Evolutionary conservation across 2,329 filamentous ascomycete species (phyloP).

Genomic region (Capronia americana): DNA sequence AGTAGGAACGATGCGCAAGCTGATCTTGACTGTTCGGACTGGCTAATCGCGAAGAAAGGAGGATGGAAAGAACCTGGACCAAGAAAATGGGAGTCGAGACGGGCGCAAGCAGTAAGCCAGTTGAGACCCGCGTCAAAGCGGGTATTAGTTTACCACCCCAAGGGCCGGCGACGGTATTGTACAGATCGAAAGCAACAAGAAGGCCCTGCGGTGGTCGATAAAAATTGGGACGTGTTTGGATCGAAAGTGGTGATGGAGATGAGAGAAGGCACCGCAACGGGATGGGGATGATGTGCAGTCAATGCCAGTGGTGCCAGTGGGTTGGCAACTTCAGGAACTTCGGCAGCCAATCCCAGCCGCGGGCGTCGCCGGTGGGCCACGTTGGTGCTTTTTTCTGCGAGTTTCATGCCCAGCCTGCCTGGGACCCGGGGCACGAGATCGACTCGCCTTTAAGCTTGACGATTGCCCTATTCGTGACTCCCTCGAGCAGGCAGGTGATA

Average conservation of each 20-base stretch:
- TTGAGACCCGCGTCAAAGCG: background rate
- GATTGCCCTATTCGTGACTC: background rate
- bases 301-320: constrained; percentile 2
- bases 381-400: background rate
- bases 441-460: background rate
- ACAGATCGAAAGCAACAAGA: constrained; percentile 6
- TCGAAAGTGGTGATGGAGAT: constrained; percentile 9
- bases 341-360: constrained; percentile 1
- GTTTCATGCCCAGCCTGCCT: constrained; percentile 6
- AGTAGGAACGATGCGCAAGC: constrained; percentile 7
- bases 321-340: background rate
- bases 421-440: background rate
- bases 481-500: background rate
- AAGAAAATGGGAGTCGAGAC: background rate
- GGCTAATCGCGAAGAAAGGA: background rate
- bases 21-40: constrained; percentile 3
- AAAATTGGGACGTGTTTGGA: constrained; percentile 14
- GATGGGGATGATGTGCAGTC: constrained; percentile 8
- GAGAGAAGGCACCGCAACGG: constrained; percentile 6
- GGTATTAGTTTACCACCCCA: constrained; percentile 1
- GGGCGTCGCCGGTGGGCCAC: background rate
- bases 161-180: constrained; percentile 1
- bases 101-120: background rate
- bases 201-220: background rate
- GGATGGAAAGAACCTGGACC: constrained; percentile 4